Evolutionary conservation across 2,329 filamentous ascomycete species (phyloP), one percentile per base, ranked within the genome.

Genomic region (Sordariomycetes sp.): DNA sequence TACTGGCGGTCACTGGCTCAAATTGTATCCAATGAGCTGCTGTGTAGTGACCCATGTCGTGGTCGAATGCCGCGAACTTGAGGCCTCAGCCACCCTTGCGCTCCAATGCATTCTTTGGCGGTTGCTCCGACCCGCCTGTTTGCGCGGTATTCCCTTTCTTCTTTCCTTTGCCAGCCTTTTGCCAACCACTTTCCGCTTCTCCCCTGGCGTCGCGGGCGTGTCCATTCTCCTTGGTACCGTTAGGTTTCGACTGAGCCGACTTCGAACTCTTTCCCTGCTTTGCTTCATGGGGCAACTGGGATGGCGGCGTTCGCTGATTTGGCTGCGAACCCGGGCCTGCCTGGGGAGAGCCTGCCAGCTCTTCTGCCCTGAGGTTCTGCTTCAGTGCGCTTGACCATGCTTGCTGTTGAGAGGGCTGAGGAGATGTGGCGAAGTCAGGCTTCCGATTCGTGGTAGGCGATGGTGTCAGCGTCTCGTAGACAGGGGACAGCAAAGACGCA

Each of bases 391-490:
- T 27, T 12, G 26, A 11, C 25, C 26, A 35, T 8, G 16, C 14
- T 19, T 25, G 8, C 12, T 6, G 14, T n/a, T 15, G n/a, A n/a
- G n/a, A n/a, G n/a, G n/a, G n/a, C n/a, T n/a, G n/a, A n/a, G n/a
- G n/a, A n/a, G n/a, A n/a, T n/a, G n/a, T n/a, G n/a, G n/a, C n/a
- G n/a, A 55, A 42, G 19, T 77, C 74, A 32, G 67, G 59, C 31
- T 68, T 76, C 35, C 79, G 67, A 36, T 62, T 60, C 10, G 70
- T 63, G 4, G 69, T 81, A 2, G 82, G 81, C 2, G 82, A 85
- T 3, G 82, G 79, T 0, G 79, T 82, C n/a, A 72, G 68, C 6
- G 73, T 71, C 57, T 87, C 83, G 35, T 81, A 82, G 1, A 87
- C 82, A 1, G 83, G 83, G 1, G 83, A 87, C 3, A 88, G 64